phyloP scores from a whole-genome alignment of 1,284 basidiomycete genomes.

The Rhodotorula sp. region DNA sequence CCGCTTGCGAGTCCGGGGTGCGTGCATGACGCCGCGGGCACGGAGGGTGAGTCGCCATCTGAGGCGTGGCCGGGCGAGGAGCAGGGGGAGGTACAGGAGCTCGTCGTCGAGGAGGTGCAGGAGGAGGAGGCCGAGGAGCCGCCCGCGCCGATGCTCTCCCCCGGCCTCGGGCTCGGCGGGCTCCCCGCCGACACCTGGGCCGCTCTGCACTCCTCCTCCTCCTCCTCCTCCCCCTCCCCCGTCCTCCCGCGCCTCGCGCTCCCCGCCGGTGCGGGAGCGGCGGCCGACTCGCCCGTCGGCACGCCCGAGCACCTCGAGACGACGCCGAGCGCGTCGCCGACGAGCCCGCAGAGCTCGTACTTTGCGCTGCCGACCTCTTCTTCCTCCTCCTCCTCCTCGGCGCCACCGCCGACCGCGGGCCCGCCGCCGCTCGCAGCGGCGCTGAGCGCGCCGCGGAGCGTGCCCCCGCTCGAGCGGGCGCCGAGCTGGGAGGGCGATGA shows the following conservation, averaged over 20 bases:
- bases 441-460: not conserved
- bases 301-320: slow-evolving; percentile 21
- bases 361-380: slow-evolving; percentile 12
- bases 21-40: not conserved
- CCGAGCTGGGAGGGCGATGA: slow-evolving; percentile 11
- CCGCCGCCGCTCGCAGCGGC: not conserved
- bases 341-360: slow-evolving; percentile 1
- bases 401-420: not conserved
- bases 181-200: not conserved
- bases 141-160: not conserved
- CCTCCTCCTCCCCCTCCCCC: not conserved
- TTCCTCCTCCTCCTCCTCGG: not conserved
- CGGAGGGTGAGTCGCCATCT: not conserved
- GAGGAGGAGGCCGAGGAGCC: not conserved
- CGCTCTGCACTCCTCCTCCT: no score
- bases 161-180: slow-evolving; percentile 1
- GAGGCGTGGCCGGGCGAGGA: not conserved
- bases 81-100: not conserved
- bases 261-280: not conserved
- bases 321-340: not conserved
- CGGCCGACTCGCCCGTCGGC: slow-evolving; percentile 7
- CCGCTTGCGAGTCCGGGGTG: slow-evolving; percentile 5
- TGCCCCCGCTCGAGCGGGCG: slow-evolving; percentile 2
- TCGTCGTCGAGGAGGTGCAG: no score
- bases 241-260: not conserved